Percentiles rank a stretch among this genome's conserved stretches.
These are phyloP conservation scores for Lactarius indigo DNA, from an alignment of 768 basidiomycete genomes.

Conservation along the genomic window DNA sequence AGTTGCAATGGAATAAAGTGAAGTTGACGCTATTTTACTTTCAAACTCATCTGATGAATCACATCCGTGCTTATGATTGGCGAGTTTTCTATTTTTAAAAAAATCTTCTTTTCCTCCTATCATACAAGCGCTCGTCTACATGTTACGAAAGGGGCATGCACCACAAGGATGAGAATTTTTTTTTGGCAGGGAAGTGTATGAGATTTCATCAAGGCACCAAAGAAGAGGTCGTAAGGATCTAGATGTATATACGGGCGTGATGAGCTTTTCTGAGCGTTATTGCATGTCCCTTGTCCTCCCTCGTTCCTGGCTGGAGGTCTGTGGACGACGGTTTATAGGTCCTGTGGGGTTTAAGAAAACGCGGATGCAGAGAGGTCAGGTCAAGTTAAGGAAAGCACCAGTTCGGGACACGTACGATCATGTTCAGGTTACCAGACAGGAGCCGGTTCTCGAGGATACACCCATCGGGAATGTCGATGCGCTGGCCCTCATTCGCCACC, in stretches of 20 bases:
- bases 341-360: neutral
- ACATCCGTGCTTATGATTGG: neutral
- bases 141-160: constrained; percentile 1
- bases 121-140: constrained; percentile 1
- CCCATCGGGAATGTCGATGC: constrained; percentile 58
- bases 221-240: neutral
- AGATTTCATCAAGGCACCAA: neutral
- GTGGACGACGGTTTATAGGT: constrained; percentile 13
- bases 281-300: neutral
- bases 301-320: neutral
- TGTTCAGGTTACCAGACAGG: constrained; percentile 70
- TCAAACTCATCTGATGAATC: neutral
- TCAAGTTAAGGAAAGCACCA: neutral
- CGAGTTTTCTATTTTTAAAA: neutral
- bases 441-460: constrained; percentile 56
- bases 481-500: constrained; percentile 54
- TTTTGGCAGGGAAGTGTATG: neutral
- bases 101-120: neutral
- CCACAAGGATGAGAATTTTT: neutral
- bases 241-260: neutral
- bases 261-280: neutral
- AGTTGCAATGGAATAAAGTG: neutral
- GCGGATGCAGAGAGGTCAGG: neutral
- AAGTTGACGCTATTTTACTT: neutral
- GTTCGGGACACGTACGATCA: constrained; percentile 48